phyloP scores from a whole-genome alignment of 2,329 filamentous ascomycete species.

The Grosmannia clavigera region DNA sequence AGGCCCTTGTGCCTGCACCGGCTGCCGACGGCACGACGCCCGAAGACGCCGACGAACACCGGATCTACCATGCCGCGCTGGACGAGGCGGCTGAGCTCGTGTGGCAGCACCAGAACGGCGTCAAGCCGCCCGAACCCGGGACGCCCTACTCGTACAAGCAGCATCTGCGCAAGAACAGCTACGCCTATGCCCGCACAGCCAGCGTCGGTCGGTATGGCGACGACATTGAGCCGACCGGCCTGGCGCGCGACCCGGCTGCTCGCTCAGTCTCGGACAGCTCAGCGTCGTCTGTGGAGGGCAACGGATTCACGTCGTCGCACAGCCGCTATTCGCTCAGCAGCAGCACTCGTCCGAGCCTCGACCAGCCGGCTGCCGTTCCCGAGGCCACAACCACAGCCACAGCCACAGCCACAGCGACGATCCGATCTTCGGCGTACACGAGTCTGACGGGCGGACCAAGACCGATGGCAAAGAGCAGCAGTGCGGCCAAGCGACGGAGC shows the following conservation, averaged over 20 bases:
- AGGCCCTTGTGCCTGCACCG: not conserved
- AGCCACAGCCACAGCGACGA: not conserved
- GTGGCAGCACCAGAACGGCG: conserved; percentile 58
- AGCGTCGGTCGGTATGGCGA: conserved; percentile 39
- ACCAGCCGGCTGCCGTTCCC: conserved; percentile 10
- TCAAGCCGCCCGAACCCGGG: conserved; percentile 41
- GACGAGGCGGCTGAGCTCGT: conserved; percentile 70
- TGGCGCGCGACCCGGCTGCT: conserved; percentile 28
- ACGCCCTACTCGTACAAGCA: conserved; percentile 56
- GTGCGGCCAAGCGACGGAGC: conserved; percentile 36
- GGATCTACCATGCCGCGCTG: conserved; percentile 57
- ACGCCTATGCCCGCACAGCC: conserved; percentile 53
- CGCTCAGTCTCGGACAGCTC: conserved; percentile 42
- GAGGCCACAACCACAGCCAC: not conserved
- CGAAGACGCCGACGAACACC: conserved; percentile 47
- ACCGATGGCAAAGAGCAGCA: conserved; percentile 14
- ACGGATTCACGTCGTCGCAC: conserved; percentile 10
- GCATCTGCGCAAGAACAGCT: conserved; percentile 59
- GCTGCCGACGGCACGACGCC: conserved; percentile 22
- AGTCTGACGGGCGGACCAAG: conserved; percentile 22
- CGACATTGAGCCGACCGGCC: conserved; percentile 32
- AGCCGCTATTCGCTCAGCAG: conserved; percentile 12
- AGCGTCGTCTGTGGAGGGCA: conserved; percentile 29
- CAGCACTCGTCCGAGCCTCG: conserved; percentile 20
- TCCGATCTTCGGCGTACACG: conserved; percentile 27